Base-by-base conservation (phyloP, 2,329 filamentous ascomycete species). In the Aspergillus piperis region DNA sequence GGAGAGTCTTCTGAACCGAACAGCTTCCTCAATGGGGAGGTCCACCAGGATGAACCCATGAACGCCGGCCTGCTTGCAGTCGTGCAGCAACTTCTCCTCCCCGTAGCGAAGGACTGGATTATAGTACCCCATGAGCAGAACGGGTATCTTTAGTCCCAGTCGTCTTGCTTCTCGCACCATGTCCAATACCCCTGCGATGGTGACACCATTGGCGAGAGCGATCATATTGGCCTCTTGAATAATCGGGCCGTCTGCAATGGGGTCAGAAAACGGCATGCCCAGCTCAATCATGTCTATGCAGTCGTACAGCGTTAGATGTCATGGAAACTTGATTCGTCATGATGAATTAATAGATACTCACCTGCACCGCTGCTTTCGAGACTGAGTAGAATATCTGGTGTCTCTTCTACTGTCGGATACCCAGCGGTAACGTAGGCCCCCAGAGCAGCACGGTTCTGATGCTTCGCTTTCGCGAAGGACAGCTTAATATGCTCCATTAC, bases 31-130 rank as follows among this genome's bases (percentile, higher is more conserved):
- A 1, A 94, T 94, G 15, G 95, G 94, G 71, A 99, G 79, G 75
- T 99, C 95, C 60, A 96, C 94, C 73, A 98, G 89, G 71, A 99
- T 97, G 80, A 98, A 99, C 60, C 94, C 94, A 78, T 96, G 97
- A 74, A 96, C 87, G 21, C 93, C 92, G 2, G 91, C 90, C 58
- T 86, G 85, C 71, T 88, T 87, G 74, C 91, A 91, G 75, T 97
- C 92, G 64, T 86, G 83, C 56, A 98, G 80, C 72, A 98, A 85
- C 60, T 83, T 84, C 77, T 95, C 90, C 79, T 98, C 94, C 59
- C 94, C 94, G 73, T 97, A 98, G 70, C 88, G 91, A 57, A 96
- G 82, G 56, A 98, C 82, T 1, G 94, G 93, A 80, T 98, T 97
- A 80, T 96, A 98, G 84, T 98, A 98, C 70, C 95, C 94, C 93